phyloP scores from a whole-genome alignment of 1,284 basidiomycete species.

The Hortiboletus rubellus region DNA sequence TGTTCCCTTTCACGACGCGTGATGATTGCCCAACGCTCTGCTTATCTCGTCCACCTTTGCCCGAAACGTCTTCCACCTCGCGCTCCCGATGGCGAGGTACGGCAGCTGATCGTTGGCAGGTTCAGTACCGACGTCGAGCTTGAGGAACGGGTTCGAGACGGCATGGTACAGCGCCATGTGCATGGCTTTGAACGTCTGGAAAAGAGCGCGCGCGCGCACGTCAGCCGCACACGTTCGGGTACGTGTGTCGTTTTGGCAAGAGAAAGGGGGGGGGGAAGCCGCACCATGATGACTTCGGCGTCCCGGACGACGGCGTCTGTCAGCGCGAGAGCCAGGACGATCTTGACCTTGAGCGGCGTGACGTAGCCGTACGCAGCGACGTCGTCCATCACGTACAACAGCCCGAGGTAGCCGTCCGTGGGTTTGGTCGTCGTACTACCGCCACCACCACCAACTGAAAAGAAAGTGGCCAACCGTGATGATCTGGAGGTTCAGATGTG shows the following conservation, averaged over 20 bases:
- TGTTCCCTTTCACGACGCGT: slow-evolving; percentile 5
- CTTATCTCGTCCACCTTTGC: slow-evolving; percentile 70
- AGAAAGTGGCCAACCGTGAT: neutral
- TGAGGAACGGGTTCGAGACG: slow-evolving; percentile 77
- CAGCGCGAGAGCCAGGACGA: slow-evolving; percentile 70
- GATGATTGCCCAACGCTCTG: slow-evolving; percentile 46
- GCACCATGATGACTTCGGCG: slow-evolving; percentile 65
- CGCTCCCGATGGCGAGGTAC: slow-evolving; percentile 56
- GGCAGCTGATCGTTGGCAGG: slow-evolving; percentile 51
- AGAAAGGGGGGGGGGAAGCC: slow-evolving; percentile 38
- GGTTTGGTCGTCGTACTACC: slow-evolving; percentile 50
- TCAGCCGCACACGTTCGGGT: neutral
- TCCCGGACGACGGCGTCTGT: slow-evolving; percentile 79
- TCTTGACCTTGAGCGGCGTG: slow-evolving; percentile 78
- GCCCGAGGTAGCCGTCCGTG: slow-evolving; percentile 72
- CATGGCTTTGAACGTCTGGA: slow-evolving; percentile 76
- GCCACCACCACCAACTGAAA: slow-evolving; percentile 43
- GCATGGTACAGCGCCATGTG: slow-evolving; percentile 79
- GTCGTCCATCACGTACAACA: slow-evolving; percentile 80
- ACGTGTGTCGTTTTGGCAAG: neutral
- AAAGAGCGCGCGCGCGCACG: neutral
- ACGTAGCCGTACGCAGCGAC: slow-evolving; percentile 83
- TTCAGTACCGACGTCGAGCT: slow-evolving; percentile 52
- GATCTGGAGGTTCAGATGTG: neutral
- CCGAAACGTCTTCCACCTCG: slow-evolving; percentile 70